Evolutionary conservation across 805 yeast genomes (phyloP), one percentile per base, ranked within the genome.

Genomic region (Myxozyma monticola): DNA sequence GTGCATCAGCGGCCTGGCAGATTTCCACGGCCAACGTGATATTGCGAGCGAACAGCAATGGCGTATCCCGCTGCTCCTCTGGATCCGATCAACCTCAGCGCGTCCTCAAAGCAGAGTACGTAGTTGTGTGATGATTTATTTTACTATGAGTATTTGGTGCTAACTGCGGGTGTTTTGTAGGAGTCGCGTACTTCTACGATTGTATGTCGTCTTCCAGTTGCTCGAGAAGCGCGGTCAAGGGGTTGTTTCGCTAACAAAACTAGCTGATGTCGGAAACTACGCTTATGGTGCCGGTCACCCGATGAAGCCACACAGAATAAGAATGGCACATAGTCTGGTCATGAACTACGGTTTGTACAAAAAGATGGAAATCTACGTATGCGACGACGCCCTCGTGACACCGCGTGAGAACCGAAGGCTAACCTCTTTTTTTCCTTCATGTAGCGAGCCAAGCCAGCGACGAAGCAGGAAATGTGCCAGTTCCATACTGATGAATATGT

Each of bases 261-360:
- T 41, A 62, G 75, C 96, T 25, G 99, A 91, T 67, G 96, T 93
- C 41, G 98, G 98, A 30, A 93, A 93, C 72, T 91, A 91, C 70
- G 96, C 97, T 38, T 93, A 93, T 67, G 98, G 98, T 49, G 93
- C 96, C 3, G 96, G 96, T 25, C 99, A 93, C 69, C 97, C 97
- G 35, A 93, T 93, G 99, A 93, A 93, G 68, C 99, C 99, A 21
- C 97, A 91, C 69, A 82, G 99, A 66, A 89, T 93, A 72, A 85
- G 98, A 80, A 90, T 93, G 96, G 95, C 98, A 6, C 98, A 93
- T 69, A 88, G 96, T 36, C 76, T 93, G 63, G 87, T 93, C 59
- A 91, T 93, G 96, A 90, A 91, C 71, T 93, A 93, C 68, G 98
- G 97, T 1, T 77, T 93, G 45, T 90, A 93, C 73, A 88, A 90